Conservation (phyloP, 164 flowering plant species). For the Berberis vulgaris region DNA sequence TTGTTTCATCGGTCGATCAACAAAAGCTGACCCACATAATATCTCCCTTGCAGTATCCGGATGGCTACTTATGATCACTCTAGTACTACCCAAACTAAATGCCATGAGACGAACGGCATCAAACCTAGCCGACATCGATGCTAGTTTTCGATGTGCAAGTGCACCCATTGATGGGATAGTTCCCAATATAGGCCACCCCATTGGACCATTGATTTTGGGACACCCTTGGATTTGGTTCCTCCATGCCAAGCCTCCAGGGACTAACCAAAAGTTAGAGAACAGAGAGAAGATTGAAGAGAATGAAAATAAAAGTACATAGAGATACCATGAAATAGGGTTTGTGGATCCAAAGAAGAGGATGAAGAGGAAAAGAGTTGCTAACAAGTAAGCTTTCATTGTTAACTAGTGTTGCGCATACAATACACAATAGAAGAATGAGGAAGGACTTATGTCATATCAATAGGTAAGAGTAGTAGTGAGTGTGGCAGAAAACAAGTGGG, state of each 20-base stretch:
- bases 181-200: constrained; percentile 58
- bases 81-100: constrained; percentile 47
- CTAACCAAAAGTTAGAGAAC: constrained; percentile 31
- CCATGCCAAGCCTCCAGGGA: constrained; percentile 74
- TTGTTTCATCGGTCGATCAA: constrained; percentile 67
- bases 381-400: constrained; percentile 21
- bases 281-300: constrained; percentile 18
- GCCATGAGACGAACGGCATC: constrained; percentile 63
- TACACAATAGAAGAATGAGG: too few species aligned
- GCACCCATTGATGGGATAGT: constrained; percentile 36
- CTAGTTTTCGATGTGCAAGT: constrained; percentile 52
- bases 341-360: constrained; percentile 15
- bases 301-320: constrained; percentile 13
- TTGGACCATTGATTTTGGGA: constrained; percentile 34
- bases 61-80: constrained; percentile 59
- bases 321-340: constrained; percentile 17
- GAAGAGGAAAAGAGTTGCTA: constrained; percentile 19
- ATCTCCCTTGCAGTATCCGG: constrained; percentile 80
- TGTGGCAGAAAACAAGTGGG: too few species aligned
- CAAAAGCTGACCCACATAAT: constrained; percentile 44
- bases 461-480: too few species aligned
- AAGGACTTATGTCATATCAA: too few species aligned
- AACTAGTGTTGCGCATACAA: background rate
- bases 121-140: constrained; percentile 28
- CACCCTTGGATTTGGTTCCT: constrained; percentile 15